These are phyloP conservation scores for Dactylorhiza incarnata DNA, from an alignment of 106 monocot genomes.

Conservation along the genomic window DNA sequence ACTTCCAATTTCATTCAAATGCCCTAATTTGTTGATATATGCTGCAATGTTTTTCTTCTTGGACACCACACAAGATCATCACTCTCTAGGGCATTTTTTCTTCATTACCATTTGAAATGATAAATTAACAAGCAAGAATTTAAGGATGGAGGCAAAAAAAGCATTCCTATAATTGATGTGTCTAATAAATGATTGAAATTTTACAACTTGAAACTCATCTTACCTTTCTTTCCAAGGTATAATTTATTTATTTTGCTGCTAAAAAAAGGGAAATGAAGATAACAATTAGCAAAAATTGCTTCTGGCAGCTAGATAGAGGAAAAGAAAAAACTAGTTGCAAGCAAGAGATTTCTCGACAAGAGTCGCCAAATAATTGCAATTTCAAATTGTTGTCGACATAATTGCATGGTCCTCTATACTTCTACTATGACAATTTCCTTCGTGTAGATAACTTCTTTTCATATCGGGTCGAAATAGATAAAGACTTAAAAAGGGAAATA, in stretches of 20 bases:
- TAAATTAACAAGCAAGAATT: too few relatives aligned
- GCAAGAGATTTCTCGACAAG: background rate
- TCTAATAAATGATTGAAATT: background rate
- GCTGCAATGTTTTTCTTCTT: too few relatives aligned
- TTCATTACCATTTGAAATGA: too few relatives aligned
- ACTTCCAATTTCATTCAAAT: too few relatives aligned
- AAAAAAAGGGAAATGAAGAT: background rate
- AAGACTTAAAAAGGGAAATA: too few relatives aligned
- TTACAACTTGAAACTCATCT: background rate
- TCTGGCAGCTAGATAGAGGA: background rate
- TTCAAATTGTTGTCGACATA: too few relatives aligned
- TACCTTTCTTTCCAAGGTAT: background rate
- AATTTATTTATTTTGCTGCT: background rate
- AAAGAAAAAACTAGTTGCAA: background rate
- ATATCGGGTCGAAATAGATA: too few relatives aligned
- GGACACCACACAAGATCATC: too few relatives aligned
- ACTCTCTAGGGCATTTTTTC: too few relatives aligned
- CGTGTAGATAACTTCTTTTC: background rate
- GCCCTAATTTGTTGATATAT: too few relatives aligned
- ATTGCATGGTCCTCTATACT: background rate
- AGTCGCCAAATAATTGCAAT: too few relatives aligned
- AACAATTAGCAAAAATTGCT: background rate
- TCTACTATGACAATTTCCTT: background rate
- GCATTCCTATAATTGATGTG: background rate
- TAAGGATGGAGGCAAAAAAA: too few relatives aligned